Evolutionary conservation across 2,329 filamentous ascomycete genomes (phyloP).

Genomic region (Claviceps sp.): DNA sequence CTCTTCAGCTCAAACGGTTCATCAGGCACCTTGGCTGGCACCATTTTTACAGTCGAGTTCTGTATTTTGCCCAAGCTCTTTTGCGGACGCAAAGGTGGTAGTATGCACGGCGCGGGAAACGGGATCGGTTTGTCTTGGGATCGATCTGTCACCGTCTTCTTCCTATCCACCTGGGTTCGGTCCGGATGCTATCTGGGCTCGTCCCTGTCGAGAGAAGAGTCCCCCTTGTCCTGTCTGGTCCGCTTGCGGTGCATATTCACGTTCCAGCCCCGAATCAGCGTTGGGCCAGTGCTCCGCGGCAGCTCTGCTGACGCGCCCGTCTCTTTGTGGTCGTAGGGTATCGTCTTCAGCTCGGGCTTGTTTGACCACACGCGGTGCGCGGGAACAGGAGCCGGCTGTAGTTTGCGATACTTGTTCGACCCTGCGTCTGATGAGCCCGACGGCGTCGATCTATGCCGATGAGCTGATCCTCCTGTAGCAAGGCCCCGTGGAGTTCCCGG

Average conservation of each 20-base stretch:
- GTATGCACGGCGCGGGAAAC: conserved; percentile 1
- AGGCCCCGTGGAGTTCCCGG: conserved; percentile 20
- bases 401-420: conserved; percentile 39
- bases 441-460: conserved; percentile 24
- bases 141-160: conserved; percentile 7
- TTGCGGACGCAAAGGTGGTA: conserved; percentile 6
- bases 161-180: conserved; percentile 9
- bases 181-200: conserved; percentile 25
- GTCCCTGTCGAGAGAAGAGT: conserved; percentile 21
- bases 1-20: conserved; percentile 1
- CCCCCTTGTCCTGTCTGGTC: conserved; percentile 20
- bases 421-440: conserved; percentile 25
- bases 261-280: conserved; percentile 44
- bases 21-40: conserved; percentile 6
- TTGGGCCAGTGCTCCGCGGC: conserved; percentile 37
- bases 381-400: conserved; percentile 43
- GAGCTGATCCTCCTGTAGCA: conserved; percentile 13
- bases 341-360: conserved; percentile 42
- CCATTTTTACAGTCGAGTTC: conserved; percentile 8
- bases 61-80: not conserved
- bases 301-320: conserved; percentile 41
- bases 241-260: conserved; percentile 27
- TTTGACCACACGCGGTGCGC: conserved; percentile 33
- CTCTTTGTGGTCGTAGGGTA: conserved; percentile 47
- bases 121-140: not conserved